These are phyloP conservation scores for Fusarium xyrophilum DNA, from an alignment of 2,329 filamentous ascomycete species.

Conservation along the genomic window DNA sequence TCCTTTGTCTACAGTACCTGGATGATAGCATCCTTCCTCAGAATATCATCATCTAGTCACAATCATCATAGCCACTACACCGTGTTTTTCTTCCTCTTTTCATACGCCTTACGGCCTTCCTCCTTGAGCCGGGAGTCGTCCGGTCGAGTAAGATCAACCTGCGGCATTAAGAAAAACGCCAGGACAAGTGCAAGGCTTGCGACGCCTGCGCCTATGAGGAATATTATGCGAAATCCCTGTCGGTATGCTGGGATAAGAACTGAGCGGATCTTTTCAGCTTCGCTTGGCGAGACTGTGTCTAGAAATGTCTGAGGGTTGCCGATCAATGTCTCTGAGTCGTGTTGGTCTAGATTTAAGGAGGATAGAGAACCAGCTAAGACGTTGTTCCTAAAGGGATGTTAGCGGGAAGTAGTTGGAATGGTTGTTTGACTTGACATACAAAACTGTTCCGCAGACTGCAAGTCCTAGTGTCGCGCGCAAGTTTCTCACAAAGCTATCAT, in stretches of 20 bases:
- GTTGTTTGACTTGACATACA: too few species aligned
- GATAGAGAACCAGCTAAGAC: slow-evolving; percentile 44
- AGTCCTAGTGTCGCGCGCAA: slow-evolving; percentile 50
- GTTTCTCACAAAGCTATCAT: slow-evolving; percentile 49
- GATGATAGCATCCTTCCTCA: neutral
- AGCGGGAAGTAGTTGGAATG: too few species aligned
- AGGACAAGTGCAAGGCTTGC: slow-evolving; percentile 48
- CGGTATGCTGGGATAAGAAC: slow-evolving; percentile 49
- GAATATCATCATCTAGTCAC: neutral
- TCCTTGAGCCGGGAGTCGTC: slow-evolving; percentile 50
- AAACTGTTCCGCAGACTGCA: slow-evolving; percentile 49
- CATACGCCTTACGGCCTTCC: slow-evolving; percentile 40
- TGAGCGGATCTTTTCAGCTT: slow-evolving; percentile 43
- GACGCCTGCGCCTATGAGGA: slow-evolving; percentile 48
- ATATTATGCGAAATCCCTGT: slow-evolving; percentile 49
- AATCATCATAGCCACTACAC: neutral
- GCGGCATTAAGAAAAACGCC: slow-evolving; percentile 50
- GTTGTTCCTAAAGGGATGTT: too few species aligned
- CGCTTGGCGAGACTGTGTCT: slow-evolving; percentile 34
- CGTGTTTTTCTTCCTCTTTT: slow-evolving; percentile 7
- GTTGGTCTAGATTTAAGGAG: slow-evolving; percentile 35
- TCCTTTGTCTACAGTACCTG: neutral
- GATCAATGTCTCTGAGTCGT: slow-evolving; percentile 41
- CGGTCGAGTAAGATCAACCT: slow-evolving; percentile 47
- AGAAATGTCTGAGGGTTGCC: slow-evolving; percentile 47